Evolutionary conservation across 2,329 filamentous ascomycete species (phyloP), one percentile per base, ranked within the genome.

Genomic region (Colletotrichum noveboracense): DNA sequence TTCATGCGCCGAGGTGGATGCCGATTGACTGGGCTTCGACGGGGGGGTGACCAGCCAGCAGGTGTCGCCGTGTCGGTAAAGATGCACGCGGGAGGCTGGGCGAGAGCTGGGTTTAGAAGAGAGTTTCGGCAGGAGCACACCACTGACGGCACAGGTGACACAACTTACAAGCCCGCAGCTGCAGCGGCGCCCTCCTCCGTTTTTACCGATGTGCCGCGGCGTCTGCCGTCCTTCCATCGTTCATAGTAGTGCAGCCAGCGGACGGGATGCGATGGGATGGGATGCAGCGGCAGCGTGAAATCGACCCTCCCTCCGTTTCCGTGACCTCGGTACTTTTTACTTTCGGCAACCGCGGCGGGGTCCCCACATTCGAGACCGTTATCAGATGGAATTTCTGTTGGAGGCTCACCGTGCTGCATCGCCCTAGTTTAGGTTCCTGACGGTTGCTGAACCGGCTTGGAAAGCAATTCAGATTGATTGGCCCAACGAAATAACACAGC

Each of bases 1-100:
- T 68, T 73, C 70, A 75, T 73, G 70, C 70, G 73, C 70, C 64
- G 73, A 67, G 73, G 56, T 68, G 73, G 73, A 60, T 36, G 70
- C 60, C 28, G 24, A 32, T 24, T 21, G 70, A 58, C 62, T 64
- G 70, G 30, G 14, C 8, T 32, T 32, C 24, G 64, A 55, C 38
- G 38, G 38, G 64, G 64, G 43, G 43, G 38, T 30, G 32, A 52
- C 43, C 43, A 52, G 43, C 43, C 38, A 66, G 61, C 61, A 66
- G 65, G 69, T 56, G 60, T 24, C 36, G 43, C 43, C 10, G 43
- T 52, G 43, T 52, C 43, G 43, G 43, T 21, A 52, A 52, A 52
- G 43, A 52, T 52, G 43, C 43, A 52, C 43, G 43, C 43, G 43
- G 43, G 43, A 52, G 43, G 43, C 43, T 52, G 43, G 43, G 43